Conservation (phyloP, 768 basidiomycete species). For the Russula sp. region DNA sequence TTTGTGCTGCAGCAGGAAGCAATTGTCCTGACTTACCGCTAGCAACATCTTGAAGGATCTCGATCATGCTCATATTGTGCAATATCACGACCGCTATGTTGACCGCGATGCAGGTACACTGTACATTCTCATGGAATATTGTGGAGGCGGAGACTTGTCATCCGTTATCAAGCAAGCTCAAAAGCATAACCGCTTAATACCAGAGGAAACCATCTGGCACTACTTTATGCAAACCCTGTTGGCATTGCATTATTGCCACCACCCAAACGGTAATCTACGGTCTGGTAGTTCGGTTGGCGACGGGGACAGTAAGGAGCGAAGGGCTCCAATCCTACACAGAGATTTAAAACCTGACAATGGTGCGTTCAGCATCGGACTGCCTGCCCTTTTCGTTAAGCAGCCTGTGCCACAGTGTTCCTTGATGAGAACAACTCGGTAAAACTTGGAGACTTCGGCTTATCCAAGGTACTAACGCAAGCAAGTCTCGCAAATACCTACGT, state of each 20-base stretch:
- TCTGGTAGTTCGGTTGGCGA: constrained; percentile 35
- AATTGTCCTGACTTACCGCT: not conserved
- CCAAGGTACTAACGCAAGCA: constrained; percentile 82
- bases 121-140: constrained; percentile 99
- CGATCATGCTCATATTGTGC: constrained; percentile 93
- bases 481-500: constrained; percentile 96
- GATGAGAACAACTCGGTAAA: constrained; percentile 82
- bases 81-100: constrained; percentile 87
- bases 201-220: constrained; percentile 93
- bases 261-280: constrained; percentile 49
- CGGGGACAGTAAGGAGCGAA: constrained; percentile 41
- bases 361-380: constrained; percentile 29
- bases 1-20: not conserved
- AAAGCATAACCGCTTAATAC: constrained; percentile 61
- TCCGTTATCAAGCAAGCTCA: constrained; percentile 73
- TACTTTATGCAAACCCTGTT: constrained; percentile 91
- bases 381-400: not conserved
- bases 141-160: constrained; percentile 93
- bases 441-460: constrained; percentile 94
- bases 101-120: constrained; percentile 87
- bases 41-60: constrained; percentile 97
- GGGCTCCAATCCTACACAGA: constrained; percentile 81
- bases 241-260: constrained; percentile 90
- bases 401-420: constrained; percentile 64
- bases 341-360: constrained; percentile 99